Conservation (phyloP, 768 basidiomycete genomes). For the Tricholoma hemisulphureum region DNA sequence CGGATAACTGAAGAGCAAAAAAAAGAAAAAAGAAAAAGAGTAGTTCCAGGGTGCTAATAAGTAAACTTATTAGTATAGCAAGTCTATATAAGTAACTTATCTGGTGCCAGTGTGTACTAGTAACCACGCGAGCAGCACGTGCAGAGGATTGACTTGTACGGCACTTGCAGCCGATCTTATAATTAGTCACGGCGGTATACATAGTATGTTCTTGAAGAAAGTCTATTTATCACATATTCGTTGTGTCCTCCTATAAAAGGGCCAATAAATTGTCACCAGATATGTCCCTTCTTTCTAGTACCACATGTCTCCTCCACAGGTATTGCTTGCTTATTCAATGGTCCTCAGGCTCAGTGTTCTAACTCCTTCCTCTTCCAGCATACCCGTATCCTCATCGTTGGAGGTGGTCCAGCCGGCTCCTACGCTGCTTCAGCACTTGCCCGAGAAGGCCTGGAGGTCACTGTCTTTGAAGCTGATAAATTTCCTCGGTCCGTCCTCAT, state of each 20-base stretch:
- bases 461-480: constrained; percentile 51
- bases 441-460: constrained; percentile 54
- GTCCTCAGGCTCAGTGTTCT: background rate
- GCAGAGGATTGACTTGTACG: background rate
- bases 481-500: constrained; percentile 44
- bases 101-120: too few species aligned
- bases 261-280: too few species aligned
- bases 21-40: too few species aligned
- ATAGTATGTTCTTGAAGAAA: background rate
- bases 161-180: too few species aligned
- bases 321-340: constrained; percentile 1
- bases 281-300: background rate
- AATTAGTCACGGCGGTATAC: background rate
- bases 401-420: constrained; percentile 56
- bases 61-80: too few species aligned
- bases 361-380: constrained; percentile 27
- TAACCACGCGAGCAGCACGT: background rate
- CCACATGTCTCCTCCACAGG: constrained; percentile 13
- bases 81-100: too few species aligned
- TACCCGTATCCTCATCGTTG: constrained; percentile 44
- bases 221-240: background rate
- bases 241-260: background rate
- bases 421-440: constrained; percentile 57
- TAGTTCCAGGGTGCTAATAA: too few species aligned
- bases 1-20: background rate